Conservation (phyloP, 1,139 yeast genomes). For the Pichia inconspicua region DNA sequence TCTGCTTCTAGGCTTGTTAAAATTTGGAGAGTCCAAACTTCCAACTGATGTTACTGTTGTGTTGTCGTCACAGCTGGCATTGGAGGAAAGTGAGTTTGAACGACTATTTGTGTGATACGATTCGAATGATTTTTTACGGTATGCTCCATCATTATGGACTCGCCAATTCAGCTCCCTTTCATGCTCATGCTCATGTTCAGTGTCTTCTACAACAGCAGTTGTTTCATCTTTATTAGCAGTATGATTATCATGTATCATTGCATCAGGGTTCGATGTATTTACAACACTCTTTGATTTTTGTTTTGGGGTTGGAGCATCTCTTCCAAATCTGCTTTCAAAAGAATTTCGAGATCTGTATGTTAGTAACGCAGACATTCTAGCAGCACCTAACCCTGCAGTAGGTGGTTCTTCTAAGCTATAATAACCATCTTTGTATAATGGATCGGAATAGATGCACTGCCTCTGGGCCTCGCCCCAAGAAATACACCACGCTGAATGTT, state of each 20-base stretch:
- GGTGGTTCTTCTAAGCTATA: slow-evolving; percentile 76
- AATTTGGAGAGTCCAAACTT: slow-evolving; percentile 2
- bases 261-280: slow-evolving; percentile 1
- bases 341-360: slow-evolving; percentile 90
- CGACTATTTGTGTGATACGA: slow-evolving; percentile 16
- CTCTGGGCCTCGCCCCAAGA: slow-evolving; percentile 99
- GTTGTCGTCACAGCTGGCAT: slow-evolving; percentile 7
- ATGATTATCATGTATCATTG: background rate
- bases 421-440: slow-evolving; percentile 85
- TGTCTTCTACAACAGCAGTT: slow-evolving; percentile 14
- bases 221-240: slow-evolving; percentile 12
- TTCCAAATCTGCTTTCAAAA: slow-evolving; percentile 83
- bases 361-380: slow-evolving; percentile 91
- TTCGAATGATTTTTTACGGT: slow-evolving; percentile 22
- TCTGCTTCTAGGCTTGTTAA: slow-evolving; percentile 14
- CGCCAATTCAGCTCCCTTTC: slow-evolving; percentile 48
- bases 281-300: slow-evolving; percentile 19
- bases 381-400: slow-evolving; percentile 81
- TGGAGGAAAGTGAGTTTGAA: slow-evolving; percentile 17
- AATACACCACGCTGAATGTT: slow-evolving; percentile 97
- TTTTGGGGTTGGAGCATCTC: slow-evolving; percentile 41
- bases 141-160: slow-evolving; percentile 59
- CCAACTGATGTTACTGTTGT: slow-evolving; percentile 9
- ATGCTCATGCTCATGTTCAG: slow-evolving; percentile 1
- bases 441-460: slow-evolving; percentile 91